These are phyloP conservation scores for Neoboletus magnificus DNA, from an alignment of 768 basidiomycete genomes.

Conservation along the genomic window DNA sequence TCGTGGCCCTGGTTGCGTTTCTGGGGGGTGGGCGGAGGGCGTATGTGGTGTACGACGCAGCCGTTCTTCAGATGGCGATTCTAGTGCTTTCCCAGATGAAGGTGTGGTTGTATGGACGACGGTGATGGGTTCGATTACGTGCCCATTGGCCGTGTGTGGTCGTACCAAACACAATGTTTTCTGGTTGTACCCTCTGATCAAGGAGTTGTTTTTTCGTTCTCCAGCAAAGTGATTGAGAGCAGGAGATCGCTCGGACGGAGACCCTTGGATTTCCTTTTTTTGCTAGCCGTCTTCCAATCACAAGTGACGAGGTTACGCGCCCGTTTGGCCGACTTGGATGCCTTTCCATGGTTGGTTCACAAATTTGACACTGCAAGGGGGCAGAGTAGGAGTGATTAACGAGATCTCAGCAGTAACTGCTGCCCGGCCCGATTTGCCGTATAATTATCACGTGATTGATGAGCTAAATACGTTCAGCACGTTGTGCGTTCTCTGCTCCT, in stretches of 20 bases:
- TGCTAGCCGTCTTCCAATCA: no score
- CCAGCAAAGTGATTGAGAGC: not conserved
- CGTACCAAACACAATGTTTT: not conserved
- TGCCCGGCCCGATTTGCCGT: not conserved
- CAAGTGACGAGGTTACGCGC: no score
- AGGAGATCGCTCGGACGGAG: no score
- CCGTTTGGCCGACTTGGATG: no score
- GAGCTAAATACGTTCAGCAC: not conserved
- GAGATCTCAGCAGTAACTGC: no score
- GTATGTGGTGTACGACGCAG: constrained; percentile 63
- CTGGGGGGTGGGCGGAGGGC: constrained; percentile 64
- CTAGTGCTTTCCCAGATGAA: constrained; percentile 6
- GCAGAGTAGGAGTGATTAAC: no score
- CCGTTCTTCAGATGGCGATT: constrained; percentile 36
- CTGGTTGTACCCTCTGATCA: not conserved
- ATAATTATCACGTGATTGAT: constrained; percentile 5
- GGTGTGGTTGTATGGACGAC: constrained; percentile 5
- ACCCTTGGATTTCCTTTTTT: no score
- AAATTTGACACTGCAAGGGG: no score
- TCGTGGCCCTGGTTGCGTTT: constrained; percentile 53
- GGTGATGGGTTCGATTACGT: not conserved
- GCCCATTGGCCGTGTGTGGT: no score
- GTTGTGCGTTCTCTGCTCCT: not conserved
- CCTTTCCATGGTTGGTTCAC: no score
- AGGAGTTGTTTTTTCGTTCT: no score